Conservation (phyloP, 2,329 filamentous ascomycete genomes). For the Allantophomopsis cytisporea region DNA sequence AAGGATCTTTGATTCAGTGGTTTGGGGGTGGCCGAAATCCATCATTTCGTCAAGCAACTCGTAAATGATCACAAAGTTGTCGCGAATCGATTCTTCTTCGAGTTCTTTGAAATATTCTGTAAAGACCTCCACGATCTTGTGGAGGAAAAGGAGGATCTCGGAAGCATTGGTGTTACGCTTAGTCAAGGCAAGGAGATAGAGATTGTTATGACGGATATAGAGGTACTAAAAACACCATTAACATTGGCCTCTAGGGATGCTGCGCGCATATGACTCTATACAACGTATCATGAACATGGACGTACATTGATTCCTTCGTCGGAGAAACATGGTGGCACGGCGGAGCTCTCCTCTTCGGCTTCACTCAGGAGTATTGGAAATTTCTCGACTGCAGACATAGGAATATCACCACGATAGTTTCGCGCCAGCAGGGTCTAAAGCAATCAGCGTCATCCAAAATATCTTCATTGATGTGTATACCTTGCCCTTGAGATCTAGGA, state of each 20-base stretch:
- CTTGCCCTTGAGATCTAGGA: constrained; percentile 99
- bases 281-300: not conserved
- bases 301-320: constrained; percentile 95
- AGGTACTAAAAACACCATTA: constrained; percentile 54
- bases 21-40: constrained; percentile 99
- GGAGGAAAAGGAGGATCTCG: constrained; percentile 94
- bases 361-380: constrained; percentile 93
- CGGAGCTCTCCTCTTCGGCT: constrained; percentile 97
- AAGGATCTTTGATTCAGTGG: constrained; percentile 94
- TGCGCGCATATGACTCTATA: too few relatives aligned
- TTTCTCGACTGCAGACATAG: constrained; percentile 98
- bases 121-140: constrained; percentile 97
- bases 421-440: constrained; percentile 86
- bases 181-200: constrained; percentile 92
- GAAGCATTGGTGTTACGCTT: constrained; percentile 99
- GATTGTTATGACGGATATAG: constrained; percentile 98
- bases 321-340: constrained; percentile 94
- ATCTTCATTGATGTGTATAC: constrained; percentile 29
- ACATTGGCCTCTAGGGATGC: not conserved
- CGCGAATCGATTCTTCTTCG: constrained; percentile 95
- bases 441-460: constrained; percentile 8
- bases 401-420: constrained; percentile 96
- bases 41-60: constrained; percentile 99
- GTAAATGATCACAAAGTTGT: constrained; percentile 99
- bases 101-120: constrained; percentile 99